These are phyloP conservation scores for Fagus crenata DNA, from an alignment of 306 rosid genomes.

Conservation along the genomic window DNA sequence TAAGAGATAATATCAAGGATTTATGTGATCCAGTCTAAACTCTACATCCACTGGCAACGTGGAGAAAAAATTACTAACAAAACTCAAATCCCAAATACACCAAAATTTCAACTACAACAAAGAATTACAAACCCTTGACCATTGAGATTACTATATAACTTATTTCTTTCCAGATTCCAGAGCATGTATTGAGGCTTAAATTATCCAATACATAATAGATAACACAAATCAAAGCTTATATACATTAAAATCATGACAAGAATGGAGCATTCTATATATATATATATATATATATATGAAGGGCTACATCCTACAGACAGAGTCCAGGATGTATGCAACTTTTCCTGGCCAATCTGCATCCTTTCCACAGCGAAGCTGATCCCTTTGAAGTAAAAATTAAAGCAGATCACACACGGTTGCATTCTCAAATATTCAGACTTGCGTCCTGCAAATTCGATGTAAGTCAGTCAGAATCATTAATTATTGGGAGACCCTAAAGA, in stretches of 20 bases:
- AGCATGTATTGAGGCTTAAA: not conserved
- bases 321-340: not conserved
- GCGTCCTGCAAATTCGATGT: not conserved
- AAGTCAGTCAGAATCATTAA: not conserved
- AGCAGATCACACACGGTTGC: not conserved
- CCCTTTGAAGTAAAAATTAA: not conserved
- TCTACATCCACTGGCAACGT: too few species aligned
- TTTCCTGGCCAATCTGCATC: not conserved
- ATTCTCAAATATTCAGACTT: not conserved
- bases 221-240: not conserved
- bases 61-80: too few species aligned
- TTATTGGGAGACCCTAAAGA: not conserved
- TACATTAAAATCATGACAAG: not conserved
- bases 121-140: not conserved
- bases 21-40: too few species aligned
- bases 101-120: not conserved
- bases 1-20: too few species aligned
- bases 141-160: not conserved
- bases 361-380: not conserved
- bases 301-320: too few species aligned
- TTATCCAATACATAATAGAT: not conserved
- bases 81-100: too few species aligned
- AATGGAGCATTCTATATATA: too few species aligned
- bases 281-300: too few species aligned
- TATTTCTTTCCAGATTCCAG: not conserved